Evolutionary conservation across 2,329 filamentous ascomycete genomes (phyloP), one percentile per base, ranked within the genome.

Genomic region (Ilyonectria sp.): DNA sequence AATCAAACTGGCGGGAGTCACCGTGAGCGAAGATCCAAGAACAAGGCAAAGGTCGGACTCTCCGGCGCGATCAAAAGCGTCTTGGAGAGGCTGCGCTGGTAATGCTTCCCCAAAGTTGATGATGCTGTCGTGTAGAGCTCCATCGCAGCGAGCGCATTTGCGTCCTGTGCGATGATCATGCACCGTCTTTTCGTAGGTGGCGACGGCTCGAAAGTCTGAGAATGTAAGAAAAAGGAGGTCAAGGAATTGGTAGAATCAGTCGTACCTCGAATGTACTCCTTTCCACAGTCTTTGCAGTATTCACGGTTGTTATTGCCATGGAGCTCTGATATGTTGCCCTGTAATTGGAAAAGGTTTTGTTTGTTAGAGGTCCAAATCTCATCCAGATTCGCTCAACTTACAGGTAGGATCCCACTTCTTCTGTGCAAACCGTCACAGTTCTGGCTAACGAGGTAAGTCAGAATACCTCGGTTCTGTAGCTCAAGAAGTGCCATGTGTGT

Each of bases 231-330:
- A 5, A 1, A 6, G n/a, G 21, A 13, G 5, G 4, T 1, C 1
- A 3, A 33, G 4, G 1, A 2, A 15, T 21, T 6, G 15, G 4
- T 17, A 29, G 7, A 35, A 4, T 6, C 3, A 13, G 1, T 2
- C 4, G n/a, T 71, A 82, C 81, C 82, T 17, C 84, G 79, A 13
- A 86, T 79, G 29, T 84, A 86, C 59, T 86, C 82, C 33, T 84
- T 83, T 0, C 79, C 80, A 40, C 83, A 86, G 10, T 82, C 78
- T 47, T 80, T 79, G 68, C 84, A 86, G 31, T 75, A 81, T 59
- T 86, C 84, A 0, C 80, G 79, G 47, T 85, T 86, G 40, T 79
- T 85, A 52, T 86, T 86, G 0, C 84, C 83, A 33, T 86, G 84
- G 1, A 86, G 77, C 61, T 86, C 84, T 0, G 84, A 84, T 50